phyloP scores from a whole-genome alignment of 2,329 filamentous ascomycete species.

The Clathrospora elynae region DNA sequence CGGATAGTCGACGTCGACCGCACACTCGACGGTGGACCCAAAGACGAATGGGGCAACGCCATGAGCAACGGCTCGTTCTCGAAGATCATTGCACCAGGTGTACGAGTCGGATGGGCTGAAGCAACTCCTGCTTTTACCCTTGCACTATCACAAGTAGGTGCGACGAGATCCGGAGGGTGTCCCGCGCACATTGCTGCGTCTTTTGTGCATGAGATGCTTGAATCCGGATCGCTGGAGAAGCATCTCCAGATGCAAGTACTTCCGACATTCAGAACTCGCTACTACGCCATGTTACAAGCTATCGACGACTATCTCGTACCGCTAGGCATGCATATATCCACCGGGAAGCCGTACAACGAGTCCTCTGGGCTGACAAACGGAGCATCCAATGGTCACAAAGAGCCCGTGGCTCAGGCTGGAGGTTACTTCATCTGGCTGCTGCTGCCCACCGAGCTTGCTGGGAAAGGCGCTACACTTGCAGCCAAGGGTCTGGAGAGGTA shows the following conservation, averaged over 20 bases:
- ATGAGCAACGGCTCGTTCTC: conserved; percentile 87
- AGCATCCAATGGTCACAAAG: conserved; percentile 20
- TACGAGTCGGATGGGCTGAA: conserved; percentile 81
- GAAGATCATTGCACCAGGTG: conserved; percentile 62
- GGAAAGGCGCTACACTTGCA: conserved; percentile 54
- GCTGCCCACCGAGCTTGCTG: conserved; percentile 59
- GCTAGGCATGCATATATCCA: conserved; percentile 58
- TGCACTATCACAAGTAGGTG: conserved; percentile 60
- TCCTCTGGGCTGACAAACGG: no score
- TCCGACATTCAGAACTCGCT: conserved; percentile 58
- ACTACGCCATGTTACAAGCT: conserved; percentile 59
- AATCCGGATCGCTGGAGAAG: conserved; percentile 52
- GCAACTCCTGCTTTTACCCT: conserved; percentile 63
- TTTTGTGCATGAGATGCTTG: conserved; percentile 58
- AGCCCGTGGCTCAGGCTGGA: conserved; percentile 60
- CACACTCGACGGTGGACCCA: conserved; percentile 60
- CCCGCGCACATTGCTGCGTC: conserved; percentile 61
- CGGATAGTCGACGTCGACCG: conserved; percentile 78
- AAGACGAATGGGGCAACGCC: conserved; percentile 71
- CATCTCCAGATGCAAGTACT: conserved; percentile 58
- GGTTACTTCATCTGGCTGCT: conserved; percentile 82
- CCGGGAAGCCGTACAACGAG: conserved; percentile 14
- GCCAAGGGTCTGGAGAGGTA: conserved; percentile 61
- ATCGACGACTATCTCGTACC: conserved; percentile 63
- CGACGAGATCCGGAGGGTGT: conserved; percentile 59